A percentile compares a stretch with the other conserved stretches of the same genome.
Evolutionary conservation across 225 moss, liverwort and hornwort species (phyloP).

Genomic region (Lunularia cruciata): DNA sequence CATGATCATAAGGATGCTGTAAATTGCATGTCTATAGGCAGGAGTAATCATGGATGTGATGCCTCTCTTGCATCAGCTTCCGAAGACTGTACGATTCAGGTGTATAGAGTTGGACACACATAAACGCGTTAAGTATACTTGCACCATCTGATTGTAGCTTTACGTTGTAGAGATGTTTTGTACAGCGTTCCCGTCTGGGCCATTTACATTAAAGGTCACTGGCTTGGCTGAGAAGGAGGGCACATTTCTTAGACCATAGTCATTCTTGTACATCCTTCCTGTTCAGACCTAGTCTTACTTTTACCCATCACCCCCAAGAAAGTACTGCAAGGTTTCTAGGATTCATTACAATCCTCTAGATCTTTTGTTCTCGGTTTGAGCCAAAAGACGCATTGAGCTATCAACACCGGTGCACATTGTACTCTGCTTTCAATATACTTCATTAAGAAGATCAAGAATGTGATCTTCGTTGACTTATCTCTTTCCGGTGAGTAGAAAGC

Average conservation of each 20-base stretch:
- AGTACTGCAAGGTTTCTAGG: no score
- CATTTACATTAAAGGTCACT: neutral
- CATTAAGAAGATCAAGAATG: no score
- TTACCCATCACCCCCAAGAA: no score
- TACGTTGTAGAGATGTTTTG: neutral
- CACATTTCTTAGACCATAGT: neutral
- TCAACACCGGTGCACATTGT: no score
- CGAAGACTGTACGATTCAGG: slow-evolving; percentile 79
- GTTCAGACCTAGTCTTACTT: no score
- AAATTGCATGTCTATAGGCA: slow-evolving; percentile 75
- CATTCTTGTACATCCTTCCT: neutral
- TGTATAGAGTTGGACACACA: slow-evolving; percentile 66
- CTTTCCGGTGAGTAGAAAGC: no score
- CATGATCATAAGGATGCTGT: slow-evolving; percentile 75
- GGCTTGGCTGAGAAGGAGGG: neutral
- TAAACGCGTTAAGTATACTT: slow-evolving; percentile 23
- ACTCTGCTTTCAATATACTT: no score
- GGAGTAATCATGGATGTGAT: slow-evolving; percentile 48
- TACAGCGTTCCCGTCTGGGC: neutral
- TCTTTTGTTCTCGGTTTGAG: no score
- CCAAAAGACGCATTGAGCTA: no score
- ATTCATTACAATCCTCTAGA: no score
- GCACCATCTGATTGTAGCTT: neutral
- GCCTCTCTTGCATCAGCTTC: slow-evolving; percentile 80
- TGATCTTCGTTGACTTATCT: no score